phyloP scores from a whole-genome alignment of 768 basidiomycete species.

The Xanthoconium purpureum region DNA sequence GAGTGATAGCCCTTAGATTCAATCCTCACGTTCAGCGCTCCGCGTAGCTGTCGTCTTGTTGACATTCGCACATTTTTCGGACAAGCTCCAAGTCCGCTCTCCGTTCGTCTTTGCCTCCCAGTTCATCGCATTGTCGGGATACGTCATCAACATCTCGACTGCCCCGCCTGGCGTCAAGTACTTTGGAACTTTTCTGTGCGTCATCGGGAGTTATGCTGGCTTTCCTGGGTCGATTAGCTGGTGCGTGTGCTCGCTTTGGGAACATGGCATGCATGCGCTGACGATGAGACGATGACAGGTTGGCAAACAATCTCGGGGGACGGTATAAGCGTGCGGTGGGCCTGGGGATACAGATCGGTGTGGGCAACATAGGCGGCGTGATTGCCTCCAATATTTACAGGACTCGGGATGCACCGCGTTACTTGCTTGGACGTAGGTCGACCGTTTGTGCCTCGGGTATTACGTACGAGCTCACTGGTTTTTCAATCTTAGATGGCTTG shows the following conservation, averaged over 20 bases:
- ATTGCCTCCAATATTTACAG: not conserved
- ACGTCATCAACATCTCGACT: not conserved
- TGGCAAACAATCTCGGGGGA: conserved; percentile 1
- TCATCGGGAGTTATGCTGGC: not conserved
- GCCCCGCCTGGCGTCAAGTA: not conserved
- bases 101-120: not conserved
- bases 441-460: no score
- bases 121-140: not conserved
- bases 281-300: not conserved
- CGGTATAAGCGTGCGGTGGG: not conserved
- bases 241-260: not conserved
- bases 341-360: not conserved
- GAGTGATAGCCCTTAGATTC: not conserved
- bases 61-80: not conserved
- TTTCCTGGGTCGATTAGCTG: conserved; percentile 1
- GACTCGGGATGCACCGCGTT: not conserved
- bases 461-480: not conserved
- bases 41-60: not conserved
- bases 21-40: not conserved
- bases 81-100: conserved; percentile 1
- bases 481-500: not conserved
- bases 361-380: not conserved
- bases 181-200: conserved; percentile 1
- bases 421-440: not conserved
- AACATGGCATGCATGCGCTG: not conserved